Base-by-base conservation (phyloP, 768 basidiomycete genomes). In the Chalciporus pseudorubinellus region DNA sequence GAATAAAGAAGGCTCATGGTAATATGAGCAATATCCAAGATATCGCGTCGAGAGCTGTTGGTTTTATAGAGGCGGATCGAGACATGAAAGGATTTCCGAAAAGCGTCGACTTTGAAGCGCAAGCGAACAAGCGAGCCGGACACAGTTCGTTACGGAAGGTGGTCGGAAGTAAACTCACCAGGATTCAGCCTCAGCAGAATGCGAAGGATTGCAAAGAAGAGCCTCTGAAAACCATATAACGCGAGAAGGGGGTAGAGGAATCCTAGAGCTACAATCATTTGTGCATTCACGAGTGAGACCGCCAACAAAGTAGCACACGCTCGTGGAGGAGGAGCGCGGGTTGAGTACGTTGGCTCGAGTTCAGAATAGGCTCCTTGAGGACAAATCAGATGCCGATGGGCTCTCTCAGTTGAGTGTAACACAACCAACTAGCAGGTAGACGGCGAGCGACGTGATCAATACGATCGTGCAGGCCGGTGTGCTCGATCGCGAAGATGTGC, bases 191-290 rank as follows among this genome's bases (percentile, higher is more conserved):
- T 14, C 20, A 53, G 31, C 28, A 63, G 13, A 16, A 41, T 24
- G 11, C 21, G 59, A 7, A 53, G 2, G n/a, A 58, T 26, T 5
- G n/a, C 28, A 12, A 47, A 28, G 31, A 60, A 13, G 34, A 60
- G 39, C 33, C 28, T 55, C 36, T 50, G 55, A n/a, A 62, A 13
- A 18, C 51, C 59, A 51, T 60, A 57, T 11, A 66, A 48, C 22
- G 41, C 44, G 6, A 66, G 60, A 29, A 60, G 20, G 5, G 62
- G 58, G 36, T 46, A 62, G 38, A 66, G 50, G 13, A 59, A 45
- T 24, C 55, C 54, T 31, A 65, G 49, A 34, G 65, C 48, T n/a
- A 67, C 50, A 18, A 67, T 59, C 65, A 66, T 65, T 18, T 31
- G 38, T 12, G 13, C 6, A 5, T n/a, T 46, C 33, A 29, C 46